A percentile compares a stretch with the other conserved stretches of the same genome.
Evolutionary conservation across 148 eudicot genomes (phyloP).

Genomic region (Vaccinium darrowii): DNA sequence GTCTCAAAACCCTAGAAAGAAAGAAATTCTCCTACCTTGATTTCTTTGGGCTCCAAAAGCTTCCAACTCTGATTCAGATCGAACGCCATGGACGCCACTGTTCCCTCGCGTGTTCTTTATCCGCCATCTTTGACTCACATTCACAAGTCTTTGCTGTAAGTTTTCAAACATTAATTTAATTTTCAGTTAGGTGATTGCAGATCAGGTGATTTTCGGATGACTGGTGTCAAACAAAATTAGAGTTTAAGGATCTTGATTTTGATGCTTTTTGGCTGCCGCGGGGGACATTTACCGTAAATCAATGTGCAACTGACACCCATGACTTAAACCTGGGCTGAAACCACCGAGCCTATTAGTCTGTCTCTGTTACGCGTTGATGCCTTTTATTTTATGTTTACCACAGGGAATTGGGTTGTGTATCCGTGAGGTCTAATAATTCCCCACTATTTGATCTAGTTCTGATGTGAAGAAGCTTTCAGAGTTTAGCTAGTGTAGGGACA

Average conservation of each 20-base stretch:
- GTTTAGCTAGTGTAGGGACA: not conserved
- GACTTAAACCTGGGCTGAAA: not conserved
- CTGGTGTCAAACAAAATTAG: not conserved
- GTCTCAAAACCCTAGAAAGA: not conserved
- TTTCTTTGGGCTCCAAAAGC: not conserved
- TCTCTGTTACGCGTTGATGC: too few species aligned
- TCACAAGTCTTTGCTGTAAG: not conserved
- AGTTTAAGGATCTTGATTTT: not conserved
- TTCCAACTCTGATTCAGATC: constrained; percentile 7
- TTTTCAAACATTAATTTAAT: not conserved
- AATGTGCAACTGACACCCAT: not conserved
- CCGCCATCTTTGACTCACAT: constrained; percentile 5
- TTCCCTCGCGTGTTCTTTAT: constrained; percentile 23
- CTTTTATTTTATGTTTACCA: too few species aligned
- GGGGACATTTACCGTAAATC: not conserved
- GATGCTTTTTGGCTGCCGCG: not conserved
- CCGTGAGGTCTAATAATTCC: not conserved
- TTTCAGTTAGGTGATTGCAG: not conserved
- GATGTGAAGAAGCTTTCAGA: not conserved
- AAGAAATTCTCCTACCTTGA: not conserved
- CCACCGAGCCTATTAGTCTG: too few species aligned
- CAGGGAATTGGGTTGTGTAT: not conserved
- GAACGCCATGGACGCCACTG: constrained; percentile 36
- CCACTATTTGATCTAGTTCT: not conserved
- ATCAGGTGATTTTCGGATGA: not conserved